Conservation (phyloP, 2,329 filamentous ascomycete species). For the Fusarium proliferatum region DNA sequence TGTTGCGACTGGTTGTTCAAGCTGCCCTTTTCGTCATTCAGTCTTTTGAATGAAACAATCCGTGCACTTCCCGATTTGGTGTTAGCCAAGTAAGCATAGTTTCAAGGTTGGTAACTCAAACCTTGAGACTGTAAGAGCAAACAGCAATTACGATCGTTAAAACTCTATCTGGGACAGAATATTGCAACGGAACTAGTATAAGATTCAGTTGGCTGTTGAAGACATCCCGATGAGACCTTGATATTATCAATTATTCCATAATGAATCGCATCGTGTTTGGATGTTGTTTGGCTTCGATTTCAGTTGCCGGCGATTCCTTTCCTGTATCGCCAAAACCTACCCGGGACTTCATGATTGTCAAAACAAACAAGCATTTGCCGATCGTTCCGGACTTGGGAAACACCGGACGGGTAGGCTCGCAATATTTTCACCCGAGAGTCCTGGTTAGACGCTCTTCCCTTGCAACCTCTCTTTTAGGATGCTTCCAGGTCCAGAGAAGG, state of each 20-base stretch:
- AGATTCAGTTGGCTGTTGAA: not conserved
- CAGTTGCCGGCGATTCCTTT: not conserved
- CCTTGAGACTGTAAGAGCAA: not conserved
- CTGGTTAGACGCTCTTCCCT: not conserved
- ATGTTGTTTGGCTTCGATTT: not conserved
- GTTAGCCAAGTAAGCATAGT: conserved; percentile 21
- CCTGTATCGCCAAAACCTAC: conserved; percentile 3
- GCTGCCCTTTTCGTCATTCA: not conserved
- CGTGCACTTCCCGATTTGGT: not conserved
- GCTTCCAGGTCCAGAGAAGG: not conserved
- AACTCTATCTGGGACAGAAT: not conserved
- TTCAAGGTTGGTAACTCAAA: conserved; percentile 23
- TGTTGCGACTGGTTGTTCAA: conserved; percentile 10
- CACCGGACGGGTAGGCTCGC: not conserved
- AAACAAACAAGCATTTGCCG: not conserved
- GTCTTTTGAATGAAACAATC: not conserved
- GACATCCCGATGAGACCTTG: not conserved
- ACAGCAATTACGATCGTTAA: not conserved
- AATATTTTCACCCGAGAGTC: not conserved
- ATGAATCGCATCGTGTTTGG: not conserved
- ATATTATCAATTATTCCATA: too few relatives aligned
- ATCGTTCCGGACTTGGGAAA: not conserved
- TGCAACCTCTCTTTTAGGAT: conserved; percentile 2
- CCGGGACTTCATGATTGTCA: conserved; percentile 19
- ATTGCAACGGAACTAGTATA: not conserved